Base-by-base conservation (phyloP, 768 basidiomycete species). In the Boletus rubroflammeus region DNA sequence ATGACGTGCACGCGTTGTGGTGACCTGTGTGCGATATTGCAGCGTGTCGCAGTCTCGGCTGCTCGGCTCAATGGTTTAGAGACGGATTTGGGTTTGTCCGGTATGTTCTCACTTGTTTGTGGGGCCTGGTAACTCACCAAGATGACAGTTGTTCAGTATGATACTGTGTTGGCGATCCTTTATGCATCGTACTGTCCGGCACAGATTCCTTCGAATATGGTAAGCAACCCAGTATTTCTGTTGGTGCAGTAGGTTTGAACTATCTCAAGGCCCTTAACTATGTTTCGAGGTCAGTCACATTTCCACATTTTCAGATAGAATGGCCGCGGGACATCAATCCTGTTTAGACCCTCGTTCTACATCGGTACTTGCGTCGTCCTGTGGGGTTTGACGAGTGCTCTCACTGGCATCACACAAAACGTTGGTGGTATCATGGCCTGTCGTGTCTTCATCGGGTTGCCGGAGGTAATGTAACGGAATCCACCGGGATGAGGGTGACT, bases 121-220 rank as follows among this genome's bases (percentile, higher is more conserved):
- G 23, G 17, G 9, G 26, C 1, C 21, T 23, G 23, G 6, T 19
- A 19, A 14, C 26, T 53, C 17, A 55, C 5, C 15, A 4, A 34
- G 28, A 28, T 21, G 25, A 53, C 53, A 83, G 82, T 79, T 62
- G 65, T 81, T 35, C 81, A 83, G 62, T 84, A 83, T 63, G 70
- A 73, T 26, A 80, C 80, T 1, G 73, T 82, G 4, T 66, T 84
- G n/a, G 80, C 81, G 0, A 73, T 81, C 26, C 73, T 83, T 34
- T 83, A 78, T 56, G 84, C 74, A 6, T 82, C 82, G 1, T 85
- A 86, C 57, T 81, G 81, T 47, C 84, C 84, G 0, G 79, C 80
- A n/a, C 84, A 86, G 58, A 77, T 66, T 31, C 62, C 61, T 10
- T 63, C 53, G 2, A 62, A 61, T 28, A 50, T 58, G n/a, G 54